These are phyloP conservation scores for Pythium sukuiense DNA, from an alignment of 352 stramenopile genomes.

Conservation along the genomic window DNA sequence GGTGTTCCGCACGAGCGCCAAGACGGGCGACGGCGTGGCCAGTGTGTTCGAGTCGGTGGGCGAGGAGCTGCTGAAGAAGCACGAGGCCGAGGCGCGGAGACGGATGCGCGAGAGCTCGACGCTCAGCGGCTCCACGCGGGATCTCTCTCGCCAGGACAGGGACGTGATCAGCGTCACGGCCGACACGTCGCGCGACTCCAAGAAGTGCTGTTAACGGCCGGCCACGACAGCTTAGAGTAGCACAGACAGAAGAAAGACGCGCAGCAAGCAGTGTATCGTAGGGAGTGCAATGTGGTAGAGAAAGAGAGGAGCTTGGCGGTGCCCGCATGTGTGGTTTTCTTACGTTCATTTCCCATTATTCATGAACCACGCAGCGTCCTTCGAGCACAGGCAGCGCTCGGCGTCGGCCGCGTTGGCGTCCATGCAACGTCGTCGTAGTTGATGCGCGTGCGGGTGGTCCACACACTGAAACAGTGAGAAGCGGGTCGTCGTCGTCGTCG, in stretches of 20 bases:
- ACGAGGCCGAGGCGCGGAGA: constrained; percentile 63
- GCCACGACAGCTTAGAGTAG: not conserved
- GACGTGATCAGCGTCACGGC: constrained; percentile 18
- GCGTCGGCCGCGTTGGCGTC: not conserved
- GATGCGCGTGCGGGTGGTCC: constrained; percentile 4
- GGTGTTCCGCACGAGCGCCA: constrained; percentile 80
- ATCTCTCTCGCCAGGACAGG: constrained; percentile 11
- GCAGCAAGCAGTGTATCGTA: constrained; percentile 15
- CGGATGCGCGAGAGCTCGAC: constrained; percentile 47
- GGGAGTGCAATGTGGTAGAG: constrained; percentile 14
- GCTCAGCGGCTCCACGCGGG: constrained; percentile 10
- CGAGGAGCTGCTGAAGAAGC: constrained; percentile 70
- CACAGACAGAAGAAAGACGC: not conserved
- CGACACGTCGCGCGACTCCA: not conserved
- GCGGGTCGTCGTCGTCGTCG: not conserved
- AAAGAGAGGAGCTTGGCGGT: constrained; percentile 1
- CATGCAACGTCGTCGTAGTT: constrained; percentile 9
- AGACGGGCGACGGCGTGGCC: constrained; percentile 77
- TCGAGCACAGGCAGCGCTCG: not conserved
- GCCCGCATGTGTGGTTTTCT: constrained; percentile 6
- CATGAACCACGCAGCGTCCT: constrained; percentile 3
- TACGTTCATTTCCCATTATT: constrained; percentile 7
- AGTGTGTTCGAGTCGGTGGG: constrained; percentile 75
- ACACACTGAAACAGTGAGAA: constrained; percentile 4
- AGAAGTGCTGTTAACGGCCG: constrained; percentile 20